These are phyloP conservation scores for Colletotrichum tropicicola DNA, from an alignment of 2,329 filamentous ascomycete species.

Conservation along the genomic window DNA sequence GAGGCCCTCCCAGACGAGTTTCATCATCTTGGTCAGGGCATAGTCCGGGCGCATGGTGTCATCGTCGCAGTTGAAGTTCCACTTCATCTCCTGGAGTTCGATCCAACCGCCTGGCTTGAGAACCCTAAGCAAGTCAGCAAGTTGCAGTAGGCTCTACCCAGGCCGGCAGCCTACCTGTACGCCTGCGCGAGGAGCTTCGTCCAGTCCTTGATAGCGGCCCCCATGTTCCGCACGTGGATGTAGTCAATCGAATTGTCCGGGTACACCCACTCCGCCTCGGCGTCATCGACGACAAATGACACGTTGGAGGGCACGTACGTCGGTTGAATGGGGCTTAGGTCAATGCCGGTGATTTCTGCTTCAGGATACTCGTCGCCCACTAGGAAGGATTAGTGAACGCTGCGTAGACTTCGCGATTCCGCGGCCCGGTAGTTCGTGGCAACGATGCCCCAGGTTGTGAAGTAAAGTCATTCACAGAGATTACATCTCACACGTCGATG, in stretches of 20 bases:
- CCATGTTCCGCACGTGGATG: constrained; percentile 48
- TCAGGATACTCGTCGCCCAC: constrained; percentile 36
- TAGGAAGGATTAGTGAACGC: neutral
- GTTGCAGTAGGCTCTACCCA: neutral
- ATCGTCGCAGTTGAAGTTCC: constrained; percentile 51
- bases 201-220: constrained; percentile 43
- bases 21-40: constrained; percentile 39
- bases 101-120: constrained; percentile 54
- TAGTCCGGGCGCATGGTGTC: constrained; percentile 39
- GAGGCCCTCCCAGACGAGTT: constrained; percentile 61
- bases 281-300: constrained; percentile 54
- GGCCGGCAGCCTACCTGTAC: neutral
- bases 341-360: constrained; percentile 1
- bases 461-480: no score
- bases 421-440: no score
- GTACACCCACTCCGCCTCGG: constrained; percentile 49
- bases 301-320: constrained; percentile 55
- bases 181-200: constrained; percentile 53
- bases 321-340: constrained; percentile 25
- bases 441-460: no score
- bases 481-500: no score
- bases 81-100: constrained; percentile 52
- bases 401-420: no score
- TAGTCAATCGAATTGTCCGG: constrained; percentile 52
- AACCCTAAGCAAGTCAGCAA: constrained; percentile 17